Conservation (phyloP, 192 early-diverging fungal genomes). For the Dissophora globulifera region DNA sequence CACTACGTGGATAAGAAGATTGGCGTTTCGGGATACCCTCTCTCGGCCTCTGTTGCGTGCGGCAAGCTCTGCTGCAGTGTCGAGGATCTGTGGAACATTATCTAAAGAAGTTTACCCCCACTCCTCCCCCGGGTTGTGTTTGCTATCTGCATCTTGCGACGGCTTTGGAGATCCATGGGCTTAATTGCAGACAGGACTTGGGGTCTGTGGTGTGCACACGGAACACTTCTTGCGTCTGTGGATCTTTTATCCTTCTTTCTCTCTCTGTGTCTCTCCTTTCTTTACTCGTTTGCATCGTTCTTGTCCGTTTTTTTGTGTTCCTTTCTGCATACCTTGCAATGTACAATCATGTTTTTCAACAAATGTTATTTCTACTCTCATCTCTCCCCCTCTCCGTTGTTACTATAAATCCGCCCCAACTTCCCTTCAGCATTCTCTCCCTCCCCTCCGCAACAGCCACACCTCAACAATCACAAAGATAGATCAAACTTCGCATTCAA, state of each 20-base stretch:
- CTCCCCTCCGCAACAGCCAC: background rate
- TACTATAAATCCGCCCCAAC: background rate
- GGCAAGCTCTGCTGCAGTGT: conserved; percentile 91
- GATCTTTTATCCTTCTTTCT: background rate
- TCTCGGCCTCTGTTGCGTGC: conserved; percentile 97
- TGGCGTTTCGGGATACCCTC: conserved; percentile 94
- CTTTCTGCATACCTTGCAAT: conserved; percentile 21
- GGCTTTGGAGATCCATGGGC: no score
- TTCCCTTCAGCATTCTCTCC: background rate
- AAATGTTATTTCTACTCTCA: conserved; percentile 18
- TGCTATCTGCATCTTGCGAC: no score
- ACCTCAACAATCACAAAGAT: background rate
- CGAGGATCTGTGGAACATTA: conserved; percentile 93
- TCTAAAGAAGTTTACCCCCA: no score
- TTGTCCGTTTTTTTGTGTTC: conserved; percentile 8
- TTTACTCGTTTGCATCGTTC: conserved; percentile 8
- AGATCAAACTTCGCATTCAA: conserved; percentile 42
- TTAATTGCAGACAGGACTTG: no score
- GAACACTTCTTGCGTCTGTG: no score
- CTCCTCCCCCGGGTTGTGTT: no score
- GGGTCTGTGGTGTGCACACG: no score
- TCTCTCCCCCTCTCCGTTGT: background rate
- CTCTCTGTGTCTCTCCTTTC: background rate
- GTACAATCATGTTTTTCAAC: conserved; percentile 29
- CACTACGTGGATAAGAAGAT: conserved; percentile 97